Evolutionary conservation across 345 rosid species (phyloP), one percentile per base, ranked within the genome.

Genomic region (Boechera retrofracta): DNA sequence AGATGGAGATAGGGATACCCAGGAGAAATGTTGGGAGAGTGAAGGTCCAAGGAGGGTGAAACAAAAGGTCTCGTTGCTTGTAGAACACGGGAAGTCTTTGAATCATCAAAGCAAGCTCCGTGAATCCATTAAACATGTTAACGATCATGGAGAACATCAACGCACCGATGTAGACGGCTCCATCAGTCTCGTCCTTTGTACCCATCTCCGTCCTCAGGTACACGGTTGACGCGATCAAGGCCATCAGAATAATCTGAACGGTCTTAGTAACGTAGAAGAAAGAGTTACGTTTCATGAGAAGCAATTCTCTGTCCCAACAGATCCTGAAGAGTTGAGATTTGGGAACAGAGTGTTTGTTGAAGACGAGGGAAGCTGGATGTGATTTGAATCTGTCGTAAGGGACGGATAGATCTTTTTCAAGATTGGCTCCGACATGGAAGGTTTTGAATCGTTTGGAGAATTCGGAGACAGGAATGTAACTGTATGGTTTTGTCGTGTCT

Each of bases 11-110:
- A 1, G 99, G 99, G 47, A 95, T 71, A 41, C 81, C 67, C 3
- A 89, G 84, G 71, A 92, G 79, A 82, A 87, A 83, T 13, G 87
- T 84, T 8, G 98, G 94, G 16, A 95, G 76, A 6, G 92, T 87
- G 73, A 86, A 92, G 29, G 96, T 81, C 98, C 99, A 95, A 1
- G 89, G 74, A 13, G 99, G 99, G 39, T 95, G 88, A 52, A 91
- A 89, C 56, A 86, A 74, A 45, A 92, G 93, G 64, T 95, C 98
- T 47, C 98, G 85, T 52, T 95, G 99, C 89, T 95, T 92, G 84
- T 86, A 93, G 45, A 92, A 91, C 71, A 92, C 97, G 1, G 96
- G 93, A 77, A 95, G 94, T 68, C 98, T 87, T 38, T 35, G 67
- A 47, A 95, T 87, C 80, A 82, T 86, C 77, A 91, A 11, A 5